These are phyloP conservation scores for Helicostylum pulchrum DNA, from an alignment of 192 early-diverging fungal genomes.

Conservation along the genomic window DNA sequence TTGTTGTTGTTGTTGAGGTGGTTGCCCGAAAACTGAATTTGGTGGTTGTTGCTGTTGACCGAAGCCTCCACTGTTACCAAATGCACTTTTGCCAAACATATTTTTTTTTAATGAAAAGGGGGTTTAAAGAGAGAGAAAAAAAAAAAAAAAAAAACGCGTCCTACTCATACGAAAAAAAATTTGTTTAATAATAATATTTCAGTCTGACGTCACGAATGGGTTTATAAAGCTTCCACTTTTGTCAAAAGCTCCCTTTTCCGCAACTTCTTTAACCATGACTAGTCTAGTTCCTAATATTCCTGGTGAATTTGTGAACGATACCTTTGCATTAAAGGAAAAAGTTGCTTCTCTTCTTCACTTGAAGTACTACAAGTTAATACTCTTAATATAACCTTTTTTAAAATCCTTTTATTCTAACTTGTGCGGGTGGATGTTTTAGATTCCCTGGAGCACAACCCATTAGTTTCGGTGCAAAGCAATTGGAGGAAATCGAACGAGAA, in stretches of 20 bases:
- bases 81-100: constrained; percentile 18
- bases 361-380: constrained; percentile 28
- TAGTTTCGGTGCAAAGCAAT: constrained; percentile 49
- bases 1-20: constrained; percentile 9
- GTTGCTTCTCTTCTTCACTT: constrained; percentile 26
- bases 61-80: constrained; percentile 11
- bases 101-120: no score
- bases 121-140: background rate
- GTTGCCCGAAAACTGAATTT: constrained; percentile 14
- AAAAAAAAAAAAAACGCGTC: constrained; percentile 5
- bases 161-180: background rate
- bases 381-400: background rate
- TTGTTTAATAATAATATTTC: background rate
- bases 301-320: constrained; percentile 22
- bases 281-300: constrained; percentile 35
- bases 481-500: constrained; percentile 53
- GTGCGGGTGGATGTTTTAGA: constrained; percentile 17
- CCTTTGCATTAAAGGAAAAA: constrained; percentile 20
- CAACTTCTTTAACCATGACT: constrained; percentile 11
- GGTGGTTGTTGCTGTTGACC: constrained; percentile 10
- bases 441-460: constrained; percentile 67
- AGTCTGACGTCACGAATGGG: background rate
- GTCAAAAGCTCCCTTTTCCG: background rate
- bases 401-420: background rate
- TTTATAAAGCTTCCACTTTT: background rate